A percentile compares a stretch with the other conserved stretches of the same genome.
Evolutionary conservation across 2,329 filamentous ascomycete species (phyloP).

Genomic region (Beauveria sp.): DNA sequence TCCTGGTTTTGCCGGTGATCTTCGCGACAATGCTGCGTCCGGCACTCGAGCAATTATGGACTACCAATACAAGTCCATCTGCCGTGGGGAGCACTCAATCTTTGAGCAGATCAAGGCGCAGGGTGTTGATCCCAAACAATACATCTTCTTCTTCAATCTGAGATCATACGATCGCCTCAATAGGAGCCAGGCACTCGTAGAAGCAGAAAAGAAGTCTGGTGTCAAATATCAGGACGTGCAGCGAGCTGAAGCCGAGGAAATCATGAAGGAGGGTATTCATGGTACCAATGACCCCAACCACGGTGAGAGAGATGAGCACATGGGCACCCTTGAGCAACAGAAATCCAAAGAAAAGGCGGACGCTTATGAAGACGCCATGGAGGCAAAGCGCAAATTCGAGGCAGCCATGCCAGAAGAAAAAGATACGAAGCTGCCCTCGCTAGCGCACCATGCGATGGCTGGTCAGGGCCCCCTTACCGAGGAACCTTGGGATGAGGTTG

Average conservation of each 20-base stretch:
- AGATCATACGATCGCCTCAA: constrained; percentile 89
- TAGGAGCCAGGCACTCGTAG: constrained; percentile 63
- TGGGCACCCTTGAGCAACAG: constrained; percentile 33
- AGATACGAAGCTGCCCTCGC: constrained; percentile 33
- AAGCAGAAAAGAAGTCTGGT: constrained; percentile 73
- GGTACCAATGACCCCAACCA: constrained; percentile 40
- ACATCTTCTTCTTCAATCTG: constrained; percentile 92
- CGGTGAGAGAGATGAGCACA: constrained; percentile 40
- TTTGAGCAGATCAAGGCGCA: constrained; percentile 66
- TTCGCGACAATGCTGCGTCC: constrained; percentile 72
- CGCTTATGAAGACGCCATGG: constrained; percentile 29
- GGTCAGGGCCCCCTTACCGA: constrained; percentile 50
- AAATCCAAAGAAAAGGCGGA: constrained; percentile 30
- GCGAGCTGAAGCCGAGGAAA: constrained; percentile 78
- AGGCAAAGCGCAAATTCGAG: constrained; percentile 48
- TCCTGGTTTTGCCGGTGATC: constrained; percentile 87
- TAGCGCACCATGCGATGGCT: constrained; percentile 79
- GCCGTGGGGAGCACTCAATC: constrained; percentile 84
- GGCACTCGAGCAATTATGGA: constrained; percentile 96
- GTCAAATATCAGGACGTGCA: constrained; percentile 82
- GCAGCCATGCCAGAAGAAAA: constrained; percentile 32
- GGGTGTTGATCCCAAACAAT: constrained; percentile 67
- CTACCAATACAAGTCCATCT: constrained; percentile 95
- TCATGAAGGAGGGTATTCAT: constrained; percentile 71
- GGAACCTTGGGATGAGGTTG: constrained; percentile 72